Conservation (phyloP, 805 yeast genomes). For the Kodamaea fukazawae region DNA sequence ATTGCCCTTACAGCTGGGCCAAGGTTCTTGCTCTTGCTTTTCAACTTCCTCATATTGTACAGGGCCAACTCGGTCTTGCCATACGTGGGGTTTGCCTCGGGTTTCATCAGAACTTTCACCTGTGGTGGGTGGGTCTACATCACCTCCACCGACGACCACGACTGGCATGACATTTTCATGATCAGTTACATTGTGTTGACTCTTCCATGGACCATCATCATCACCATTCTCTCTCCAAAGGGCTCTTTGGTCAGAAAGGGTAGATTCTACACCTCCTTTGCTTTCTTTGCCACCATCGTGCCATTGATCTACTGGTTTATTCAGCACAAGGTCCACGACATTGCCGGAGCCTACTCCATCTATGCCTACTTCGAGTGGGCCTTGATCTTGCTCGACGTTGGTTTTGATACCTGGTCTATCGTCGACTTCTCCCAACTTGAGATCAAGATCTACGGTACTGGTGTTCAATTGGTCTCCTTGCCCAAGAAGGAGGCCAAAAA, state of each 20-base stretch:
- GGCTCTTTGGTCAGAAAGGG: constrained; percentile 46
- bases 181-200: constrained; percentile 84
- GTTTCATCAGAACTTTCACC: constrained; percentile 85
- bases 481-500: constrained; percentile 1
- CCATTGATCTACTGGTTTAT: constrained; percentile 88
- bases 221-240: constrained; percentile 50
- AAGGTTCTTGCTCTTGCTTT: constrained; percentile 61
- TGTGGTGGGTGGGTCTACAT: constrained; percentile 99
- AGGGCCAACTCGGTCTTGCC: constrained; percentile 35
- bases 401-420: constrained; percentile 78
- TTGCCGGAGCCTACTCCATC: constrained; percentile 92
- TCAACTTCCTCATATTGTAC: constrained; percentile 51
- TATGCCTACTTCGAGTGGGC: constrained; percentile 97
- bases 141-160: constrained; percentile 96
- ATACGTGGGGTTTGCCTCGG: constrained; percentile 49
- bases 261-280: constrained; percentile 49
- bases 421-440: constrained; percentile 66
- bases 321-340: constrained; percentile 84
- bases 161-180: constrained; percentile 95
- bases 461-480: constrained; percentile 16
- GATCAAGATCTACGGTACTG: constrained; percentile 37
- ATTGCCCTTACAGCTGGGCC: constrained; percentile 95
- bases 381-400: constrained; percentile 75
- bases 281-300: constrained; percentile 69
- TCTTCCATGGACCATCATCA: constrained; percentile 81